Base-by-base conservation (phyloP, 2,329 filamentous ascomycete species). In the Cryphonectria radicalis region DNA sequence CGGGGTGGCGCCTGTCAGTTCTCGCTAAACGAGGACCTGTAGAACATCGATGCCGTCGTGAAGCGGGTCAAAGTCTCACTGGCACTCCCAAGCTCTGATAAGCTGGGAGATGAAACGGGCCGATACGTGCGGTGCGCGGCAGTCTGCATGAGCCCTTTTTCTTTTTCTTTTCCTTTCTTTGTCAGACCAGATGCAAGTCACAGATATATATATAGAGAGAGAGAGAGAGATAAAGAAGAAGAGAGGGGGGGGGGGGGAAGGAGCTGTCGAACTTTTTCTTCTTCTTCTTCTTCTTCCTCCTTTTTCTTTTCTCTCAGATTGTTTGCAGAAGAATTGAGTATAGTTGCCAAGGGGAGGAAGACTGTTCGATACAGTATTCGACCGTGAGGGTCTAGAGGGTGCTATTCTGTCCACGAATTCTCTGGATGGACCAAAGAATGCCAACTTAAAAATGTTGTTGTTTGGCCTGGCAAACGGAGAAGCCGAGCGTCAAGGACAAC, bases 31-130 rank as follows among this genome's bases (percentile, higher is more conserved):
- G 79, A 79, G 79, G 77, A 74, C 71, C 75, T 74, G 81, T 82
- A 78, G 76, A 75, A 81, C 81, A 80, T 73, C 79, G 79, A 80
- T 80, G 77, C 77, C 76, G 80, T 79, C 77, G 79, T 79, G 66
- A 64, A 42, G 69, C 77, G 79, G 78, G 76, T 79, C 77, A 72
- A 75, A 74, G 78, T 80, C 75, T 77, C 79, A 80, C 79, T 76
- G 75, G 75, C 73, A 75, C 74, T 76, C 74, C 77, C 75, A 74
- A 76, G 70, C 69, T 66, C 28, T 65, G 63, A 35, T 22, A 57
- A 59, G 50, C 67, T 55, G 59, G 60, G 63, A 65, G 70, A 70
- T 68, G 32, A 43, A 66, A 66, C 65, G 68, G 55, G 70, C 64
- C 50, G 65, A 66, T 60, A 69, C 57, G 69, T 67, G 69, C 55